phyloP scores from a whole-genome alignment of 371 early-diverging fungal genomes.

The Haplosporangium sp. region DNA sequence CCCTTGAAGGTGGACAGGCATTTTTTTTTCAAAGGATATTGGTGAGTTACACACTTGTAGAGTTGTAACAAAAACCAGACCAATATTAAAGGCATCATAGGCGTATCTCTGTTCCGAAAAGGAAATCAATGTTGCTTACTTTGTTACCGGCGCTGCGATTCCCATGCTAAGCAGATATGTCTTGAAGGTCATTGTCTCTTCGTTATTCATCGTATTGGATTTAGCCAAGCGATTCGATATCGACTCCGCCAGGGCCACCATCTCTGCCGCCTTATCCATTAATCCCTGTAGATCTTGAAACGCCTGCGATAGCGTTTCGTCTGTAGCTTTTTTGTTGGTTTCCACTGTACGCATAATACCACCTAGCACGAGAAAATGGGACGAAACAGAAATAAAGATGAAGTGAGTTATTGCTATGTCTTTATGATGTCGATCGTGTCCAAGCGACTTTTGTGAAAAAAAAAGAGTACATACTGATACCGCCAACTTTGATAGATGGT shows the following conservation, averaged over 20 bases:
- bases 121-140: conserved; percentile 35
- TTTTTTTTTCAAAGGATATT: no score
- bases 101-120: no score
- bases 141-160: conserved; percentile 89
- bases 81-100: not conserved
- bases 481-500: conserved; percentile 28
- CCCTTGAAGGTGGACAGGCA: conserved; percentile 55
- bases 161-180: conserved; percentile 86
- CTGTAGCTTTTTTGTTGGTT: conserved; percentile 68
- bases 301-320: conserved; percentile 79
- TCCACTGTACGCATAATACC: conserved; percentile 81
- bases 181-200: conserved; percentile 67
- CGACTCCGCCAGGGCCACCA: conserved; percentile 69
- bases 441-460: not conserved
- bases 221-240: conserved; percentile 69
- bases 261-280: conserved; percentile 87
- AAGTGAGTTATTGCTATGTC: not conserved
- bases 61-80: not conserved
- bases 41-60: no score
- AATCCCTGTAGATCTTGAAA: conserved; percentile 88
- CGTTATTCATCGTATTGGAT: conserved; percentile 75
- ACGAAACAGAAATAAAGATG: not conserved
- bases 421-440: not conserved
- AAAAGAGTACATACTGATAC: conserved; percentile 33
- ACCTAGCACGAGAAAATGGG: conserved; percentile 55